Evolutionary conservation across 345 rosid genomes (phyloP).

Genomic region (Draba incana): DNA sequence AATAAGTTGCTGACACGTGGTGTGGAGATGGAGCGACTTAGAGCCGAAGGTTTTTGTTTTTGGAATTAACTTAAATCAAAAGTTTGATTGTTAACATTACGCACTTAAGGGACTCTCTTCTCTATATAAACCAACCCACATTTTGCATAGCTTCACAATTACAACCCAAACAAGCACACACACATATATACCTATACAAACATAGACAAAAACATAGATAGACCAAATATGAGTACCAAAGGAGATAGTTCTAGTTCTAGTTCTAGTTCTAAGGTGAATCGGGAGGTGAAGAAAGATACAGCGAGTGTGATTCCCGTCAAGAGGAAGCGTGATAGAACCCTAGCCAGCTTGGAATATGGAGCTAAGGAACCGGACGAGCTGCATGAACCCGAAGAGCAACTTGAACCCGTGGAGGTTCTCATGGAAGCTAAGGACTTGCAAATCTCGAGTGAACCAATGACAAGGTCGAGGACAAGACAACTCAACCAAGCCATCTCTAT

Average conservation of each 20-base stretch:
- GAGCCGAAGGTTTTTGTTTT: neutral
- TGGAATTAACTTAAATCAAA: neutral
- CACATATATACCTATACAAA: neutral
- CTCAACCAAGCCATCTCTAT: too few relatives aligned
- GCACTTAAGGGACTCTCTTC: neutral
- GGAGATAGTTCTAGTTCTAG: constrained; percentile 9
- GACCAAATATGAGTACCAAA: constrained; percentile 32
- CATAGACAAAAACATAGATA: neutral
- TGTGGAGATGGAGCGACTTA: constrained; percentile 13
- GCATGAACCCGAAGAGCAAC: too few relatives aligned
- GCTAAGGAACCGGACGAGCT: too few relatives aligned
- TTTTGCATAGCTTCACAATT: constrained; percentile 1
- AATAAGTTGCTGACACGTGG: constrained; percentile 23
- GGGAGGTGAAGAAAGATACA: constrained; percentile 24
- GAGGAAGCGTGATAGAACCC: too few relatives aligned
- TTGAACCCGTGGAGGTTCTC: too few relatives aligned
- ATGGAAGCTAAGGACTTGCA: too few relatives aligned
- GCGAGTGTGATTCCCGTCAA: constrained; percentile 40
- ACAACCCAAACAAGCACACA: neutral
- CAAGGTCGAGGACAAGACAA: too few relatives aligned
- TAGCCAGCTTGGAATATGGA: too few relatives aligned
- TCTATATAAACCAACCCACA: constrained; percentile 18
- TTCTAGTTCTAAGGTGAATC: constrained; percentile 2
- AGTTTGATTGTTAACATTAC: neutral
- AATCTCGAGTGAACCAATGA: too few relatives aligned